Evolutionary conservation across 2,329 filamentous ascomycete species (phyloP).

Genomic region (Diaporthe eres): DNA sequence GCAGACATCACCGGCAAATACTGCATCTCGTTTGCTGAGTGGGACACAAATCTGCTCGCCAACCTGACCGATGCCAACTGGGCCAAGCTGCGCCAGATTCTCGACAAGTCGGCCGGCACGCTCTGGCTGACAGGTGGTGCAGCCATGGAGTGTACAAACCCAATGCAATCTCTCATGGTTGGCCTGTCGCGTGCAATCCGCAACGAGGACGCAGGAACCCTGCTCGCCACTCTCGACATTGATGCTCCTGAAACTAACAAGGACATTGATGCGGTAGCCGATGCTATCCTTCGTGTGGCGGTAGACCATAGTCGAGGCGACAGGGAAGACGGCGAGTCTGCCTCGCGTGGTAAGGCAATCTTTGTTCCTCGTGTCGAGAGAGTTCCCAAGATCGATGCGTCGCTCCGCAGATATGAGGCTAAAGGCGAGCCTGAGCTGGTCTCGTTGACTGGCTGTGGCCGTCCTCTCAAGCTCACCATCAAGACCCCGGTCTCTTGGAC

Average conservation of each 20-base stretch:
- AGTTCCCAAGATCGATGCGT: neutral
- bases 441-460: slow-evolving; percentile 5
- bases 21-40: neutral
- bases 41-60: neutral
- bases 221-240: neutral
- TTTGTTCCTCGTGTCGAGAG: slow-evolving; percentile 16
- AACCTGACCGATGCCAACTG: slow-evolving; percentile 1
- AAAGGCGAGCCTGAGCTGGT: slow-evolving; percentile 3
- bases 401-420: neutral
- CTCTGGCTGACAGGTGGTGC: slow-evolving; percentile 41
- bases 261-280: neutral
- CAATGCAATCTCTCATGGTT: slow-evolving; percentile 24
- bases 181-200: slow-evolving; percentile 19
- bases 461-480: slow-evolving; percentile 17
- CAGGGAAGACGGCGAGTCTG: slow-evolving; percentile 12
- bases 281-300: slow-evolving; percentile 1
- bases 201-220: slow-evolving; percentile 9
- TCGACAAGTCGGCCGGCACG: slow-evolving; percentile 19
- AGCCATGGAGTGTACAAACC: slow-evolving; percentile 39
- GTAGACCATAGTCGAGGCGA: neutral
- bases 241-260: neutral
- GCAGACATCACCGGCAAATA: neutral
- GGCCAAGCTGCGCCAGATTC: neutral
- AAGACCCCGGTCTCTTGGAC: slow-evolving; percentile 25
- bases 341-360: neutral